Base-by-base conservation (phyloP, 495 filamentous ascomycete species). In the Acidiella bohemica region DNA sequence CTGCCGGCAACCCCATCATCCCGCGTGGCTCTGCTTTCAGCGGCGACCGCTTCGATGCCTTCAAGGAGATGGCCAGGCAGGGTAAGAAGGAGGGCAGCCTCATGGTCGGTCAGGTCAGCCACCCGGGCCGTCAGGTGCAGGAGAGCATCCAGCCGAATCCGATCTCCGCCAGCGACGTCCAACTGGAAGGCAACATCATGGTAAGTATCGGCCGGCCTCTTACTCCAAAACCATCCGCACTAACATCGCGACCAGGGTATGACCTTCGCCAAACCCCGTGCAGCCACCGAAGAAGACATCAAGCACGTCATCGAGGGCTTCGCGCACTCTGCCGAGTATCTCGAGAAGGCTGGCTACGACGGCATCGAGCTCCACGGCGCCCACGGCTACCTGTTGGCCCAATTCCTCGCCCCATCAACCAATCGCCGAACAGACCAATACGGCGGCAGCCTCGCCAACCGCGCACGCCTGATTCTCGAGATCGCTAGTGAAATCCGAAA, bases 311-410 rank as follows among this genome's bases (percentile, higher is more conserved):
- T 67, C 18, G 61, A 67, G 12, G 58, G 59, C 5, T 79, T 76
- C 46, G 70, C 62, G 1, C 65, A 76, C 41, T 61, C 68, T 2
- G 69, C 75, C 1, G 70, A 72, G 46, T 75, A 67, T 36, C 56
- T 70, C 22, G 58, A 75, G 21, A 67, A 65, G 47, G 72, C 72
- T 13, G 73, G 73, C 14, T 76, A 60, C 37, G 72, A 79, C 47
- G 73, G 36, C 24, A 30, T 39, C 16, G 36, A 39, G 26, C 36
- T 39, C 2, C 36, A 39, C 13, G 36, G 24, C 12, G 55, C 55
- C 20, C 55, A 58, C 45, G 75, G 78, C n/a, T 83, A 82, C 50
- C 66, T 83, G n/a, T 55, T 82, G 10, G 61, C 78, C 24, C 67
- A 81, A 56, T 81, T 84, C 57, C 56, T 81, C 14, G 70, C 75